Evolutionary conservation across 805 yeast species (phyloP).

Genomic region (Torulaspora delbrueckii): DNA sequence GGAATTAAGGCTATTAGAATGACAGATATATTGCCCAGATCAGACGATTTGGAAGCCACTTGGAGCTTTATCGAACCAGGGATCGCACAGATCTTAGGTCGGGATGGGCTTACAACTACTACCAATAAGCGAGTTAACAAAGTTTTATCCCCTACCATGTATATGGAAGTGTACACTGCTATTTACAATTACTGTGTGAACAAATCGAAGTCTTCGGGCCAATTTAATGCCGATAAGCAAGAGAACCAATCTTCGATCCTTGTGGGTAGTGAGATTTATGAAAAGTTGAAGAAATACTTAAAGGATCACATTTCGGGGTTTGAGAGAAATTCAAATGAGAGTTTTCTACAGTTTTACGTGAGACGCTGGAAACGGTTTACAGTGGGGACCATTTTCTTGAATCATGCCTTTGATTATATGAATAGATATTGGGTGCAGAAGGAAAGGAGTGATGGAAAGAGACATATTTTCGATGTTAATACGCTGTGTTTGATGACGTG

Average conservation of each 20-base stretch:
- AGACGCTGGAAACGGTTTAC: constrained; percentile 84
- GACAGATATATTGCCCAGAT: constrained; percentile 43
- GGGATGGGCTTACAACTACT: constrained; percentile 36
- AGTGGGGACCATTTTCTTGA: constrained; percentile 85
- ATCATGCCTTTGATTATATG: constrained; percentile 91
- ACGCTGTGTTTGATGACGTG: constrained; percentile 83
- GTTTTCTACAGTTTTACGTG: constrained; percentile 77
- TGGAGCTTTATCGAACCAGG: constrained; percentile 81
- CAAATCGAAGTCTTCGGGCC: constrained; percentile 50
- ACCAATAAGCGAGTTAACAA: constrained; percentile 45
- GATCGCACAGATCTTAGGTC: constrained; percentile 61
- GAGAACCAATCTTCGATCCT: constrained; percentile 42
- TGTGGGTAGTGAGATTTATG: constrained; percentile 87
- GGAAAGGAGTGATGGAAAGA: constrained; percentile 88
- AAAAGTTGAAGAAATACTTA: constrained; percentile 63
- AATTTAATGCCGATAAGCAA: constrained; percentile 38
- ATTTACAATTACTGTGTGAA: constrained; percentile 90
- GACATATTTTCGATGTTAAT: constrained; percentile 86
- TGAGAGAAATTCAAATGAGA: constrained; percentile 51
- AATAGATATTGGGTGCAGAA: constrained; percentile 97
- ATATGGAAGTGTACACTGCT: constrained; percentile 87
- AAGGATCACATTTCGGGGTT: constrained; percentile 51
- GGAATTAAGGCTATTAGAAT: constrained; percentile 9
- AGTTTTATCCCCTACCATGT: constrained; percentile 64
- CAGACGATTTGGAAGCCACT: constrained; percentile 61